A percentile compares a stretch with the other conserved stretches of the same genome.
phyloP scores from a whole-genome alignment of 192 early-diverging fungal species.

The Chytriomyces sp. region DNA sequence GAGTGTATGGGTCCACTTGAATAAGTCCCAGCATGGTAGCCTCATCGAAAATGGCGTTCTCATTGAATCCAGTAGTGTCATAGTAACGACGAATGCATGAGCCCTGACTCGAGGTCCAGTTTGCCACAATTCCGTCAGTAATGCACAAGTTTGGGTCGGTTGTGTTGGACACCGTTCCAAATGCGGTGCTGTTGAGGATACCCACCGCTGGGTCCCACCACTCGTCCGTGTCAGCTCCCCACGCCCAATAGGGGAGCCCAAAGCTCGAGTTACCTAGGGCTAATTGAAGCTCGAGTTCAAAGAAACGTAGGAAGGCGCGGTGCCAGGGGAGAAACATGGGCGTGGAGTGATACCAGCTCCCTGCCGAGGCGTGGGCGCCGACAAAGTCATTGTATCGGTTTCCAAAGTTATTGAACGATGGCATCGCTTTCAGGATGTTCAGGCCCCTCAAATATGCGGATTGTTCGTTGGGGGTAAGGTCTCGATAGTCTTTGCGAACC shows the following conservation, averaged over 20 bases:
- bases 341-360: not conserved
- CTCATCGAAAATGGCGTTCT: not conserved
- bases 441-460: conserved; percentile 23
- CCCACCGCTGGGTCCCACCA: not conserved
- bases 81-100: not conserved
- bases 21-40: conserved; percentile 1
- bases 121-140: conserved; percentile 6
- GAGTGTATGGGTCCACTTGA: not conserved
- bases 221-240: conserved; percentile 32
- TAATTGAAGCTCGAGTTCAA: conserved; percentile 18
- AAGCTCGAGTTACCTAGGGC: conserved; percentile 26
- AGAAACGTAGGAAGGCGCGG: conserved; percentile 21
- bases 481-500: conserved; percentile 27
- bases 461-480: conserved; percentile 17
- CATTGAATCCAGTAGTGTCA: not conserved
- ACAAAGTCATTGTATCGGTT: conserved; percentile 22
- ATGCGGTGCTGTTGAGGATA: conserved; percentile 7
- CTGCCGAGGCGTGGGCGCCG: not conserved
- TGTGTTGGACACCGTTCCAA: conserved; percentile 1
- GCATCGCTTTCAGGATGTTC: conserved; percentile 4
- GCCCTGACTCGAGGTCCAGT: not conserved
- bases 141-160: conserved; percentile 7
- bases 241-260: conserved; percentile 69
- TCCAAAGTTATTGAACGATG: not conserved
- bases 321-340: conserved; percentile 43